Evolutionary conservation across 345 rosid genomes (phyloP).

Genomic region (Fremontodendron californicum): DNA sequence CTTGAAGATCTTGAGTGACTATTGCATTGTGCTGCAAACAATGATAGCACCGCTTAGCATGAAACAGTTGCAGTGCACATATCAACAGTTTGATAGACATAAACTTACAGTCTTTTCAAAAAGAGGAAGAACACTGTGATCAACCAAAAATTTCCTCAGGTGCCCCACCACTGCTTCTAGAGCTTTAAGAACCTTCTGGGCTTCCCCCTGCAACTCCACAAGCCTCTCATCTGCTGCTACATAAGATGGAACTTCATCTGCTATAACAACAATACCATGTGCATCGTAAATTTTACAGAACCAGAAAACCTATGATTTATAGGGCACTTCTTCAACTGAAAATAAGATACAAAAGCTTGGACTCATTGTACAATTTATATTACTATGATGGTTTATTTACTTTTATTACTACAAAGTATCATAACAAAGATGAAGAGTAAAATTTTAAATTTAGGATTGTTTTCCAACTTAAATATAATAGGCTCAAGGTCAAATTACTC

Average conservation of each 20-base stretch:
- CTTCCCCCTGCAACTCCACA: conserved; percentile 71
- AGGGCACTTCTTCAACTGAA: neutral
- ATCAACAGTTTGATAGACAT: neutral
- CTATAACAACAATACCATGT: conserved; percentile 15
- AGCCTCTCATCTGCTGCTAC: conserved; percentile 63
- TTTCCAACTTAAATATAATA: neutral
- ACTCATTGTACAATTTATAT: neutral
- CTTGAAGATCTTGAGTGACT: conserved; percentile 51
- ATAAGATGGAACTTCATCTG: conserved; percentile 64
- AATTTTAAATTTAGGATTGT: neutral
- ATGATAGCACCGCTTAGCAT: neutral
- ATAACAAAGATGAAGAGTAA: neutral
- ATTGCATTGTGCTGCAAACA: conserved; percentile 39
- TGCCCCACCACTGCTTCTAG: conserved; percentile 67
- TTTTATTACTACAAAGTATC: neutral
- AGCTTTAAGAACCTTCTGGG: conserved; percentile 58
- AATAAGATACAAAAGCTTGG: neutral
- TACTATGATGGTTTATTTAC: neutral
- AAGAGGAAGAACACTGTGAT: conserved; percentile 70
- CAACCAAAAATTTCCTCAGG: conserved; percentile 74
- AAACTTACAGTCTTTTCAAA: conserved; percentile 72
- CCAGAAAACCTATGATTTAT: neutral
- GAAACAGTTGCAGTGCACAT: neutral
- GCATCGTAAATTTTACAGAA: neutral
- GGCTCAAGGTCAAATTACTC: neutral